Conservation (phyloP, 805 yeast species). For the Monosporozyma unispora region DNA sequence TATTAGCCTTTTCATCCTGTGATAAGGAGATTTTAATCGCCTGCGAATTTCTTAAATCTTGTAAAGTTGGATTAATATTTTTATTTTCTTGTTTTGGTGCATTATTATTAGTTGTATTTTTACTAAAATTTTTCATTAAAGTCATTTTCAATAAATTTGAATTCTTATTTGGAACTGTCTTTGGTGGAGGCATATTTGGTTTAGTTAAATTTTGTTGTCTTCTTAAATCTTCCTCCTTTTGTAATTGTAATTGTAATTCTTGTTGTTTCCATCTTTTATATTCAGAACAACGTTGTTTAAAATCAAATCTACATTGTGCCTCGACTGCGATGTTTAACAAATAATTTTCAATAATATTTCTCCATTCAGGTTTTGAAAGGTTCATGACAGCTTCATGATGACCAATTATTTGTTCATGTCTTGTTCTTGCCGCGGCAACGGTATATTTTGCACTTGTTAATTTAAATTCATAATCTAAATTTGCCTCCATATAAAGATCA, state of each 20-base stretch:
- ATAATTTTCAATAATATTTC: slow-evolving; percentile 65
- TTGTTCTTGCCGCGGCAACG: slow-evolving; percentile 44
- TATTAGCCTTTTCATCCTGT: slow-evolving; percentile 45
- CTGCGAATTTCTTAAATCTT: not conserved
- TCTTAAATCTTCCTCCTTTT: slow-evolving; percentile 31
- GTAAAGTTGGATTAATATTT: not conserved
- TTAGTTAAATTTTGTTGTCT: slow-evolving; percentile 12
- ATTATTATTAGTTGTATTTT: not conserved
- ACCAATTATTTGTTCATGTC: slow-evolving; percentile 34
- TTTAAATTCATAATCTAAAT: slow-evolving; percentile 45
- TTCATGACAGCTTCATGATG: slow-evolving; percentile 23
- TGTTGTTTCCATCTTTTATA: slow-evolving; percentile 36
- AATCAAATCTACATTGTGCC: slow-evolving; percentile 61
- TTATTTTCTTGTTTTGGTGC: not conserved
- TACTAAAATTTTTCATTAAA: slow-evolving; percentile 20
- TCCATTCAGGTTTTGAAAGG: slow-evolving; percentile 55
- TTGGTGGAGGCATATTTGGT: slow-evolving; percentile 32
- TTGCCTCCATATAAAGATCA: slow-evolving; percentile 59
- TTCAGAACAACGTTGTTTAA: slow-evolving; percentile 42
- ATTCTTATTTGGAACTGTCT: slow-evolving; percentile 15
- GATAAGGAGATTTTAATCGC: slow-evolving; percentile 29
- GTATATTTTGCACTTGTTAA: slow-evolving; percentile 55
- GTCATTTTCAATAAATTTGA: slow-evolving; percentile 28
- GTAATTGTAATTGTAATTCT: slow-evolving; percentile 8
- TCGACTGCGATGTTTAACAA: slow-evolving; percentile 57